Base-by-base conservation (phyloP, 768 basidiomycete species). In the Tylopilus sp. region DNA sequence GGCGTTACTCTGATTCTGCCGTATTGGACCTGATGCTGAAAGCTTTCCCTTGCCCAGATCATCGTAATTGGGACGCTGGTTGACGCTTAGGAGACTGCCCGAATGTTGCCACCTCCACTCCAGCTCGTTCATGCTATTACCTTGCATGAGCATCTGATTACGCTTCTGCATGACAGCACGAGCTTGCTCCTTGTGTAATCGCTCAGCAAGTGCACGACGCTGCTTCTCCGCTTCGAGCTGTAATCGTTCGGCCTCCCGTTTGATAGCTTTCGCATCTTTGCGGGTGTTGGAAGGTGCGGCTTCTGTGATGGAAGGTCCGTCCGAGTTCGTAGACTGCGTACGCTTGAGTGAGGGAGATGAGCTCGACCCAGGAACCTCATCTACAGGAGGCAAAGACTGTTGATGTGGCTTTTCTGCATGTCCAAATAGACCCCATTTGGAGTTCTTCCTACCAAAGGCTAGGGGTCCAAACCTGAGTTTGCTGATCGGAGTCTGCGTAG, bases 121-220 rank as follows among this genome's bases (percentile, higher is more conserved):
- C 30, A 86, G 64, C 53, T 86, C 80, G 50, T 75, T 72, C 57
- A 70, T 74, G 40, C 66, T 69, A 26, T 74, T 69, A 17, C 65
- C 77, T 58, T 82, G 78, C 63, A 80, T 80, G 60, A 88, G 74
- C 69, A 91, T 77, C 57, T 85, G 82, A 53, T 81, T 85, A 57
- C 91, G 86, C 74, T 95, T 95, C 62, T 85, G 81, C 84, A 95
- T 88, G 69, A 95, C 93, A 40, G 91, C 91, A 48, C 93, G 82
- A 17, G 93, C 90, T 69, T 93, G 88, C 61, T 97, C 94, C 60
- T 84, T 82, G 55, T 90, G 83, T 63, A 75, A 83, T 60, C 82
- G 83, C 67, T 85, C 82, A 17, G 79, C 82, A 55, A 88, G 76
- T 50, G 83, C 83, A 56, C 91, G 88, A 55, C 86, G 84, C 59